A percentile compares a stretch with the other conserved stretches of the same genome.
Evolutionary conservation across 2,329 filamentous ascomycete genomes (phyloP).

Genomic region (Paracoccidioides lutzii): DNA sequence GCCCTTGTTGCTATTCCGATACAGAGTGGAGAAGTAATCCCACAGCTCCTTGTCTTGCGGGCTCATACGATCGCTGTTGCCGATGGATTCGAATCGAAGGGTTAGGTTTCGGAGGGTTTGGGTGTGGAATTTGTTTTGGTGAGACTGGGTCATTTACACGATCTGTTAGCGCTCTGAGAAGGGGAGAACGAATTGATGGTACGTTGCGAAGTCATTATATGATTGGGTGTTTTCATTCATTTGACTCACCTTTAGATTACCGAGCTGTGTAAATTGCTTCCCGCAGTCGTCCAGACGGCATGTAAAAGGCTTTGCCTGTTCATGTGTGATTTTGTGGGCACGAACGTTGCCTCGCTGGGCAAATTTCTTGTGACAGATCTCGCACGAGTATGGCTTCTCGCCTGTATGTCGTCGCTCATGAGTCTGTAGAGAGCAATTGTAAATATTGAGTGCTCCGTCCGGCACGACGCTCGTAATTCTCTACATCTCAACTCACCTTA

Average conservation of each 20-base stretch:
- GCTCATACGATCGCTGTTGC: constrained; percentile 49
- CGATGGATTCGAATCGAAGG: constrained; percentile 52
- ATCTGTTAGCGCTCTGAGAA: constrained; percentile 2
- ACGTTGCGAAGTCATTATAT: too few relatives aligned
- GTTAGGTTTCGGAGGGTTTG: constrained; percentile 59
- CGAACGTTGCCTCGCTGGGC: constrained; percentile 76
- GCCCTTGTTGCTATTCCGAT: constrained; percentile 96
- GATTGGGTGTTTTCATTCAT: background rate
- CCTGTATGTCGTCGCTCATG: constrained; percentile 80
- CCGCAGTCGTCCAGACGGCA: constrained; percentile 74
- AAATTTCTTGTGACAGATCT: constrained; percentile 68
- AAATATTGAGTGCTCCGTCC: background rate
- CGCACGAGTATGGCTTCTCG: constrained; percentile 70
- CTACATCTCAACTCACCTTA: constrained; percentile 44
- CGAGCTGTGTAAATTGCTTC: constrained; percentile 79
- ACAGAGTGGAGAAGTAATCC: constrained; percentile 73
- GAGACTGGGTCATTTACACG: constrained; percentile 43
- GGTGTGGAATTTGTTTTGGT: constrained; percentile 88
- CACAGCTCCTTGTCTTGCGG: constrained; percentile 63
- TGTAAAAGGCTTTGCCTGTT: constrained; percentile 61
- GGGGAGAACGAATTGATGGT: background rate
- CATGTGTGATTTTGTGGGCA: constrained; percentile 71
- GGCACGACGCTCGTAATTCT: background rate
- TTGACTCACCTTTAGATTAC: constrained; percentile 67
- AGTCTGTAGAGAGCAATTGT: constrained; percentile 40